Evolutionary conservation across 2,329 filamentous ascomycete species (phyloP).

Genomic region (Xylariaceae sp.): DNA sequence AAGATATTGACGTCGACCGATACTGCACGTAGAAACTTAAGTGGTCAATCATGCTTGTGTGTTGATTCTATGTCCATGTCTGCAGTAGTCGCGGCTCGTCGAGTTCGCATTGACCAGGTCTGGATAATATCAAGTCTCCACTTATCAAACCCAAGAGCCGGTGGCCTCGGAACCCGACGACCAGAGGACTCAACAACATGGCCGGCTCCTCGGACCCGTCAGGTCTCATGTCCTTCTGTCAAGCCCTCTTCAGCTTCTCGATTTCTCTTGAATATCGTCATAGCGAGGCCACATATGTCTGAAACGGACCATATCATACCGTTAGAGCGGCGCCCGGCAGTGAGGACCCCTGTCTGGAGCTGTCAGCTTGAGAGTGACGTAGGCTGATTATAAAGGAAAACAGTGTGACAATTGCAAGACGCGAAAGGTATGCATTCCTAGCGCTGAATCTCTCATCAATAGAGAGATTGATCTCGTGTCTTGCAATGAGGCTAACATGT

Average conservation of each 20-base stretch:
- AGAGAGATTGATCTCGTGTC: background rate
- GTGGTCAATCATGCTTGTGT: no score
- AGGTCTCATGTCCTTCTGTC: background rate
- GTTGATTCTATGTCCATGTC: no score
- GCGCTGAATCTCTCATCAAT: background rate
- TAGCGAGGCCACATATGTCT: background rate
- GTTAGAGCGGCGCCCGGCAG: slow-evolving; percentile 24
- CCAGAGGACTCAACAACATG: background rate
- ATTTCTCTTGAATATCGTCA: slow-evolving; percentile 7
- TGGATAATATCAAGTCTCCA: no score
- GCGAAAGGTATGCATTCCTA: slow-evolving; percentile 20
- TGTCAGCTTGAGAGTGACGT: background rate
- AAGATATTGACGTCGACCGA: no score
- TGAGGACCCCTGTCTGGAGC: slow-evolving; percentile 11
- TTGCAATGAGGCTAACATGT: background rate
- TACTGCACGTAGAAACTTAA: no score
- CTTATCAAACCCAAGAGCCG: background rate
- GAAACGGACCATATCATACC: slow-evolving; percentile 17
- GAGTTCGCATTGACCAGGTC: no score
- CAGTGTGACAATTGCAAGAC: slow-evolving; percentile 28
- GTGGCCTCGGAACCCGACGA: background rate
- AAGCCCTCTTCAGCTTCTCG: background rate
- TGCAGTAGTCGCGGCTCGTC: no score
- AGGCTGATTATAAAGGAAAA: background rate
- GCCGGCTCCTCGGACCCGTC: background rate